A percentile compares a stretch with the other conserved stretches of the same genome.
These are phyloP conservation scores for Eucalyptus pauciflora DNA, from an alignment of 345 rosid species.

Conservation along the genomic window DNA sequence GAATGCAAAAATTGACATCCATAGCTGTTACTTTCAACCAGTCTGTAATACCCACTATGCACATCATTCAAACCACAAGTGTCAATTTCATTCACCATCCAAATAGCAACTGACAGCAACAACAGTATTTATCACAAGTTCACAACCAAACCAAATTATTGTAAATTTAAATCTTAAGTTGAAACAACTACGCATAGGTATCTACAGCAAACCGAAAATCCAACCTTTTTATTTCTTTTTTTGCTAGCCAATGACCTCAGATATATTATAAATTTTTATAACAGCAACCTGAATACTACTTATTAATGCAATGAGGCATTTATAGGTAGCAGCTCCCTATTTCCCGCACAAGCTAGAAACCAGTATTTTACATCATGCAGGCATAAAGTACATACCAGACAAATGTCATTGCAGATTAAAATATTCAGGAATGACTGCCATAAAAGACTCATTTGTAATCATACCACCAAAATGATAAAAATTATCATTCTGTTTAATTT, in stretches of 20 bases:
- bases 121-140: neutral
- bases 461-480: neutral
- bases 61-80: neutral
- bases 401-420: neutral
- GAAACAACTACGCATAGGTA: neutral
- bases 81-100: neutral
- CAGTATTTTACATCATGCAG: neutral
- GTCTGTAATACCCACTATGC: neutral
- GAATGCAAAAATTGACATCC: neutral
- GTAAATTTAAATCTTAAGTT: neutral
- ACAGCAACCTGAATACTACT: neutral
- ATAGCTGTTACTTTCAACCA: neutral
- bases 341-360: neutral
- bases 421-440: neutral
- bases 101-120: neutral
- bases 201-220: neutral
- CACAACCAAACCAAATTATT: neutral
- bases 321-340: neutral
- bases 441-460: neutral
- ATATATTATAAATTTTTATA: neutral
- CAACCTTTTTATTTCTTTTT: neutral
- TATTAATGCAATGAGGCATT: neutral
- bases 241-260: neutral
- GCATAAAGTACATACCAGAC: neutral
- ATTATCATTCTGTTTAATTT: neutral